Evolutionary conservation across 768 basidiomycete genomes (phyloP), one percentile per base, ranked within the genome.

Genomic region (Podaxis pistillaris): DNA sequence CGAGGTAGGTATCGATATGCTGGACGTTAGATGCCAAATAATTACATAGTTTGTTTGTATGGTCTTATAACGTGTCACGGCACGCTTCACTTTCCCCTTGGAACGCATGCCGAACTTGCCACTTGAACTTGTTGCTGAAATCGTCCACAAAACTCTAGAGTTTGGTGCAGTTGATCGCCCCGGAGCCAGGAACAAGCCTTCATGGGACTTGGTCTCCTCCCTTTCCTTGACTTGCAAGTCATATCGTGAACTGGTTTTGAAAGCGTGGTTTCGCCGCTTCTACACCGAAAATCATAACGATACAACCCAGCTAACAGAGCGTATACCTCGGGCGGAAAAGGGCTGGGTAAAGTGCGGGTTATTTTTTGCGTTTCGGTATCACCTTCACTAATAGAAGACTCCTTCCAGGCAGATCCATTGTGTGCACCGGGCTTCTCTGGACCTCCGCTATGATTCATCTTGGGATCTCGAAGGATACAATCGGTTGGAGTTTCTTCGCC

Each of bases 51-150:
- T 33, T 33, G 6, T 33, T 33, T 33, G 33, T 9, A 33, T 33
- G 33, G 33, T 33, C 33, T 33, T 33, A 7, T 33, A 33, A 33
- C 33, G 33, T 9, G 33, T 33, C 33, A 33, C 33, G 9, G 33
- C 8, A 33, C 1, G 2, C 33, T 8, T 8, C 7, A 33, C 30
- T 33, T 33, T 8, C 8, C 9, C 28, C 33, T 11, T 15, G 49
- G 17, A 19, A 46, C 17, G 19, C 6, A 50, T 50, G 49, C 26
- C 49, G 11, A 24, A 24, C 24, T 56, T 77, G 46, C 77, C 77
- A 51, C 63, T 66, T 26, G 77, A 79, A 69, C 71, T 79, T 49
- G 63, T 76, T 24, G 62, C 67, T 47, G 73, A 77, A 65, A 75
- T 79, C 15, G 63, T 75, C n/a, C 57, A 58, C 1, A 58, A 65